phyloP scores from a whole-genome alignment of 1,284 basidiomycete genomes.

The Athelia psychrophila region DNA sequence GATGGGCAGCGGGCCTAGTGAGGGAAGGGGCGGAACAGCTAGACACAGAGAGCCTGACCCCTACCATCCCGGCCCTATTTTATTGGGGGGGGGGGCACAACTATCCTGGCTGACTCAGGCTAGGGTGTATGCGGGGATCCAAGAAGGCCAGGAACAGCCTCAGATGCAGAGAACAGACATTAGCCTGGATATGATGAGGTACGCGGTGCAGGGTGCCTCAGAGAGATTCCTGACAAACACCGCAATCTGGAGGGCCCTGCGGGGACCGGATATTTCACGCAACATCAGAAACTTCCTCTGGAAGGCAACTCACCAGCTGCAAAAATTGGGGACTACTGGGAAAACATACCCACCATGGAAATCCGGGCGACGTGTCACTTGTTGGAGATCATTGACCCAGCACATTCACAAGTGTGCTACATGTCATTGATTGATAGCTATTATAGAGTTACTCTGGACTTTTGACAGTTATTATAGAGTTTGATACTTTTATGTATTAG shows the following conservation, averaged over 20 bases:
- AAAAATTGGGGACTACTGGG: background rate
- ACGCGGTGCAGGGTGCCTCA: background rate
- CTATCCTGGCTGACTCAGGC: conserved; percentile 13
- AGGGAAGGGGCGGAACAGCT: background rate
- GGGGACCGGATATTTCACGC: background rate
- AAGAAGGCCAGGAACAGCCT: background rate
- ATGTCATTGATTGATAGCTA: too few relatives aligned
- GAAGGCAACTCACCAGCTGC: background rate
- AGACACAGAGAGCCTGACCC: too few relatives aligned
- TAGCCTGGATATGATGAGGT: background rate
- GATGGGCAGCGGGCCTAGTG: too few relatives aligned
- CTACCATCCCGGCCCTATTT: too few relatives aligned
- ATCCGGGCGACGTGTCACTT: background rate
- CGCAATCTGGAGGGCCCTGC: background rate
- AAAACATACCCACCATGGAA: background rate
- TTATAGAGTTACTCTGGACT: too few relatives aligned
- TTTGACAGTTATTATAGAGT: too few relatives aligned
- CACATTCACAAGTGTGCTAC: too few relatives aligned
- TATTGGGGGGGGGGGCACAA: conserved; percentile 17
- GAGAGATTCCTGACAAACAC: background rate
- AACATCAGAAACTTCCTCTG: background rate
- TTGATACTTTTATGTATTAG: too few relatives aligned
- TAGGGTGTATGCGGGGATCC: conserved; percentile 15
- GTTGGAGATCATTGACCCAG: conserved; percentile 2
- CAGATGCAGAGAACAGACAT: background rate